Base-by-base conservation (phyloP, 2,329 filamentous ascomycete species). In the Monosporascus sp. region DNA sequence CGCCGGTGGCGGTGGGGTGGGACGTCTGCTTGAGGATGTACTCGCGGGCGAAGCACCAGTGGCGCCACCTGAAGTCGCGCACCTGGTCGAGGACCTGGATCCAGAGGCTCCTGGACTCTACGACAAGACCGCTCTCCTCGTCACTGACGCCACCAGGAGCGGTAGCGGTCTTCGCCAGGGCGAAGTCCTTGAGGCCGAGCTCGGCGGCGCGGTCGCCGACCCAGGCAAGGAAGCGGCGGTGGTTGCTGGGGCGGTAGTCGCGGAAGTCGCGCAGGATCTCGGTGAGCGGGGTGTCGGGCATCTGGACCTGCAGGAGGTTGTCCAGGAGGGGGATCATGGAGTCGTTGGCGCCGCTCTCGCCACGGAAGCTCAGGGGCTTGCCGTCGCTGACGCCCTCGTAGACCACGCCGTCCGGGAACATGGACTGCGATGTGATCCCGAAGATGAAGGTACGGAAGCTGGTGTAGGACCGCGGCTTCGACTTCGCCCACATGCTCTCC, bases 361-460 rank as follows among this genome's bases (percentile, higher is more conserved):
- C 93, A 35, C 93, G 86, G 81, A 97, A 97, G 52, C 81, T 86
- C 69, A 90, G 74, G 4, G 89, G 87, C 67, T 88, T 69, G 55
- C 72, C 71, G 55, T 87, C 83, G 59, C 86, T 86, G 56, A 93
- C 82, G 8, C 90, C 91, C 68, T 95, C 88, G 69, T 97, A 97
- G 47, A 96, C 73, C 7, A 97, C 93, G 8, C 93, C 93, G 58
- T 92, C 77, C 8, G 92, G 92, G 72, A 97, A 97, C 91, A 97
- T 96, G 64, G 85, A 87, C 72, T 97, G 92, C 48, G 83, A 88
- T 1, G 90, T 95, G 72, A 97, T 96, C 62, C 93, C 93, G 67
- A 96, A 96, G 74, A 97, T 97, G 77, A 97, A 97, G 11, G 93
- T 96, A 41, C 92, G 88, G 82, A 96, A 97, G 61, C 83, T 87